Conservation (phyloP, 2,329 filamentous ascomycete species). For the Neopestalotiopsis sp. region DNA sequence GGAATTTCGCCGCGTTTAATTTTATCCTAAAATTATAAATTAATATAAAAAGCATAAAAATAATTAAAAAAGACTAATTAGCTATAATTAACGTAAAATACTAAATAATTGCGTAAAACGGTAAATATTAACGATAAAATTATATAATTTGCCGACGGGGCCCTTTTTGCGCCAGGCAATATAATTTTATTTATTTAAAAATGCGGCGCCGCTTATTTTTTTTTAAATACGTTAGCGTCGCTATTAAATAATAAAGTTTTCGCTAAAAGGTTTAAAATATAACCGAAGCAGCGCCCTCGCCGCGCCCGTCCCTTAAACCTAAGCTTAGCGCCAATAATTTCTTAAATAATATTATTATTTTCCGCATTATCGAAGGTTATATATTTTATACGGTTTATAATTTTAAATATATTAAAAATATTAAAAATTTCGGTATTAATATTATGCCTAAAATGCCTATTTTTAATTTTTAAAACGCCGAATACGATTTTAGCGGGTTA, state of each 20-base stretch:
- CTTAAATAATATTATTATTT: background rate
- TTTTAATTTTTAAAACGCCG: constrained; percentile 20
- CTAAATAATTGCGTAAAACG: background rate
- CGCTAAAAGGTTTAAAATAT: background rate
- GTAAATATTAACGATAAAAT: background rate
- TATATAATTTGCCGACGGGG: constrained; percentile 1
- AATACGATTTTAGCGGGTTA: constrained; percentile 23
- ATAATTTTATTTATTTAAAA: background rate
- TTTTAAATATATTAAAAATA: background rate
- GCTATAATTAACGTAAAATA: background rate
- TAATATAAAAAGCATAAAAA: background rate
- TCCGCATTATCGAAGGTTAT: background rate
- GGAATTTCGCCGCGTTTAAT: background rate
- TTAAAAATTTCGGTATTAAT: constrained; percentile 19
- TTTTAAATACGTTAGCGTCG: background rate
- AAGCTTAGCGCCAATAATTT: background rate
- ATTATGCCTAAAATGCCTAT: constrained; percentile 18
- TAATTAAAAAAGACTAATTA: background rate
- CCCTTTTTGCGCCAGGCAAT: background rate
- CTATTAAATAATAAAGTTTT: constrained; percentile 9
- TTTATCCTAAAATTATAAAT: background rate
- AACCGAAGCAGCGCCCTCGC: constrained; percentile 1
- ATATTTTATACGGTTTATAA: background rate
- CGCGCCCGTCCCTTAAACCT: background rate
- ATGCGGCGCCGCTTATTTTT: background rate